These are phyloP conservation scores for Candida glucosophila DNA, from an alignment of 1,139 yeast genomes.

Conservation along the genomic window DNA sequence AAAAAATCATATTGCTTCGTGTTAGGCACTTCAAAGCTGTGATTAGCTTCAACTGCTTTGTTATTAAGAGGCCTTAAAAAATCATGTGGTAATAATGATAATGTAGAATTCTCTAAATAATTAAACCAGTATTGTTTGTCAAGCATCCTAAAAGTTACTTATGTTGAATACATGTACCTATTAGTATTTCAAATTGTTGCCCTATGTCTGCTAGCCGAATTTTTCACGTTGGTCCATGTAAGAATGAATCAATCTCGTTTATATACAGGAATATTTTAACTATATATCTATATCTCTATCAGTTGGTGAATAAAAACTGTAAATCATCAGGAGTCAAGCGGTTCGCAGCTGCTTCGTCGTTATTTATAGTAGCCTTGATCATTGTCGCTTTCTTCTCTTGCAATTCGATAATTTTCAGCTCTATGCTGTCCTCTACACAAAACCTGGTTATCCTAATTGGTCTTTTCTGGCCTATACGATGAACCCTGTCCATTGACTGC, in stretches of 20 bases:
- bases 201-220: too few relatives aligned
- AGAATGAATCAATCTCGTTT: constrained; percentile 1
- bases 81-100: constrained; percentile 84
- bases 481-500: constrained; percentile 98
- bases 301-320: constrained; percentile 84
- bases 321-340: constrained; percentile 86
- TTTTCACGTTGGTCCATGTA: too few relatives aligned
- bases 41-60: constrained; percentile 56
- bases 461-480: constrained; percentile 90
- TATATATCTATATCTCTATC: constrained; percentile 6
- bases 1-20: constrained; percentile 26
- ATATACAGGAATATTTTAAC: background rate
- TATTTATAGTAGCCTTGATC: constrained; percentile 93
- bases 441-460: constrained; percentile 92
- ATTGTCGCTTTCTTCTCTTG: constrained; percentile 96
- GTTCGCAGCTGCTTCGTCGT: constrained; percentile 84
- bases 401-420: constrained; percentile 86
- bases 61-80: constrained; percentile 72
- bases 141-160: constrained; percentile 5
- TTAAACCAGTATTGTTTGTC: constrained; percentile 50
- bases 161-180: background rate
- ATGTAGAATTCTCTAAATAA: constrained; percentile 69
- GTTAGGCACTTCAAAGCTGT: constrained; percentile 29
- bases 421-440: constrained; percentile 93
- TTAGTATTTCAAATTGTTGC: background rate